These are phyloP conservation scores for Diplotaxis tenuifolia DNA, from an alignment of 345 rosid genomes.

Conservation along the genomic window DNA sequence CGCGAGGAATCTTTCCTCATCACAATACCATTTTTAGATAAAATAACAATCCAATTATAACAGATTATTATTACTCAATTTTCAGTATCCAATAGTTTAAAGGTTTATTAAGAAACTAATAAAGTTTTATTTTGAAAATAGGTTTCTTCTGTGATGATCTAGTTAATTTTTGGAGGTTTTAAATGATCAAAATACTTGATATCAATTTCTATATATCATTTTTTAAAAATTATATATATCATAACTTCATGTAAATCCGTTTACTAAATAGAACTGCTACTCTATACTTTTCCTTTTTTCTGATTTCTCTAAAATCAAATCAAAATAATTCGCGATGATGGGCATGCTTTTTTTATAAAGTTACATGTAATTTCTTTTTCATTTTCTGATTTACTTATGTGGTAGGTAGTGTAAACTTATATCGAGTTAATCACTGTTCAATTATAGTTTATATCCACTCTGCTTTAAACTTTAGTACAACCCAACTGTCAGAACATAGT, in stretches of 20 bases:
- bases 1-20: neutral
- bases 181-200: neutral
- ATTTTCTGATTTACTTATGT: neutral
- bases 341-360: neutral
- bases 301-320: neutral
- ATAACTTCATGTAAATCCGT: neutral
- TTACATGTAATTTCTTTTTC: neutral
- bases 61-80: neutral
- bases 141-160: neutral
- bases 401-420: neutral
- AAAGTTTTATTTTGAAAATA: neutral
- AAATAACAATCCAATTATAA: neutral
- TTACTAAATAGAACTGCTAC: neutral
- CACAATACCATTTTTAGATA: neutral
- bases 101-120: neutral
- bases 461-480: slow-evolving; percentile 25
- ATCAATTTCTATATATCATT: neutral
- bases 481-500: slow-evolving; percentile 27
- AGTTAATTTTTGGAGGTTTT: neutral
- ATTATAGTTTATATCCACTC: slow-evolving; percentile 19
- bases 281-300: neutral
- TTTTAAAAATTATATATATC: too few species aligned
- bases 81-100: neutral
- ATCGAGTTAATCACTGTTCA: slow-evolving; percentile 11
- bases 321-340: neutral